Evolutionary conservation across 495 filamentous ascomycete genomes (phyloP).

Genomic region (Aspergillus mulundensis): DNA sequence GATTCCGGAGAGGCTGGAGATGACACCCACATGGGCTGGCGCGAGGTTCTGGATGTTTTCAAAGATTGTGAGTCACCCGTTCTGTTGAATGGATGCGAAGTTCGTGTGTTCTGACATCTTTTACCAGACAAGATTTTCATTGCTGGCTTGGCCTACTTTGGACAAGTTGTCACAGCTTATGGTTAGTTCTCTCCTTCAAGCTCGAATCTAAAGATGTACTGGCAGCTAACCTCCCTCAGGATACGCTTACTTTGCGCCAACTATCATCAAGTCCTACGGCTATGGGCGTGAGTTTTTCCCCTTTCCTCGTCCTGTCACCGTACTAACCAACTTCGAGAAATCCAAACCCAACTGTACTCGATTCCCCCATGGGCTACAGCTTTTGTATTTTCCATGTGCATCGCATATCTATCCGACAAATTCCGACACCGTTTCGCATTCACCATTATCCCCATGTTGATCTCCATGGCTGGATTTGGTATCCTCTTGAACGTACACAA

Average conservation of each 20-base stretch:
- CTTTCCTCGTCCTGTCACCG: neutral
- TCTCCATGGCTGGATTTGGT: constrained; percentile 66
- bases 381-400: constrained; percentile 69
- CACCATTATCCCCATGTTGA: constrained; percentile 55
- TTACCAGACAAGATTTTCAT: constrained; percentile 58
- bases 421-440: constrained; percentile 72
- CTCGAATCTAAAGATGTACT: neutral
- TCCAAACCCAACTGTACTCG: constrained; percentile 73
- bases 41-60: constrained; percentile 67
- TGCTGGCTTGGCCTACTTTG: constrained; percentile 82
- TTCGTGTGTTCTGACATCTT: constrained; percentile 14
- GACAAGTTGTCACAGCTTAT: constrained; percentile 82
- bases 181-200: constrained; percentile 35
- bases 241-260: constrained; percentile 74
- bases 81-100: neutral
- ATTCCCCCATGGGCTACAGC: constrained; percentile 86
- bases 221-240: constrained; percentile 26
- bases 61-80: constrained; percentile 57
- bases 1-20: constrained; percentile 76
- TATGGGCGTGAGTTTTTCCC: constrained; percentile 42
- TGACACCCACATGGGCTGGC: constrained; percentile 57
- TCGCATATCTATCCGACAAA: constrained; percentile 66
- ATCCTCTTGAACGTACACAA: constrained; percentile 66
- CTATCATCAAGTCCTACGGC: constrained; percentile 66
- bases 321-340: constrained; percentile 37